phyloP scores from a whole-genome alignment of 2,329 filamentous ascomycete species.

The Neophaeococcomyces aloes region DNA sequence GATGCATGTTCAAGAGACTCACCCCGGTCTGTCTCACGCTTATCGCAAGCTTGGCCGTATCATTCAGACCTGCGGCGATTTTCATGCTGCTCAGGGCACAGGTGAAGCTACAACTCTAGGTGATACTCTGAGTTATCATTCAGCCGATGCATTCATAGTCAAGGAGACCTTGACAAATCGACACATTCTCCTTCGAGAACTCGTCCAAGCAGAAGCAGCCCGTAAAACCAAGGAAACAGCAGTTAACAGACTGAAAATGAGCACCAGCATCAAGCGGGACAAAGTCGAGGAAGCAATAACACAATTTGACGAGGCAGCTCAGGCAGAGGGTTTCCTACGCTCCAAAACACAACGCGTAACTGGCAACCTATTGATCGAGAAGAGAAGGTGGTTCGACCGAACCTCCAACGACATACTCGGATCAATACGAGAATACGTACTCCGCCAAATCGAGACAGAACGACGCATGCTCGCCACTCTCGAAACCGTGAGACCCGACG shows the following conservation, averaged over 20 bases:
- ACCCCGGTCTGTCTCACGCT: slow-evolving; percentile 74
- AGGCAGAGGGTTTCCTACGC: slow-evolving; percentile 67
- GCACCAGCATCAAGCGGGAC: slow-evolving; percentile 75
- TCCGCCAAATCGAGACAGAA: slow-evolving; percentile 92
- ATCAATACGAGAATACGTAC: slow-evolving; percentile 81
- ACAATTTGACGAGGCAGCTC: slow-evolving; percentile 75
- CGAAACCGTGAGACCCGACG: slow-evolving; percentile 87
- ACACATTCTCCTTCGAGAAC: slow-evolving; percentile 87
- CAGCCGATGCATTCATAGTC: slow-evolving; percentile 89
- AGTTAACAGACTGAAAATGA: slow-evolving; percentile 78
- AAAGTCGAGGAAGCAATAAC: slow-evolving; percentile 98
- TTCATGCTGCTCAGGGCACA: slow-evolving; percentile 89
- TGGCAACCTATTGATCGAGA: slow-evolving; percentile 75
- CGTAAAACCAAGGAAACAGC: slow-evolving; percentile 74
- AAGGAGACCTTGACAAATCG: slow-evolving; percentile 97
- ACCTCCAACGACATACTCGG: slow-evolving; percentile 74
- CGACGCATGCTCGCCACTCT: slow-evolving; percentile 80
- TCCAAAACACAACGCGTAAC: slow-evolving; percentile 86
- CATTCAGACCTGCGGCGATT: slow-evolving; percentile 87
- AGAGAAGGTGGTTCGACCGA: slow-evolving; percentile 78
- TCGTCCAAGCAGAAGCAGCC: slow-evolving; percentile 78
- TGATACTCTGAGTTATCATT: slow-evolving; percentile 90
- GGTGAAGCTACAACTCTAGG: slow-evolving; percentile 91
- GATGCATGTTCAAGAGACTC: slow-evolving; percentile 83
- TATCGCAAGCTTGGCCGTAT: slow-evolving; percentile 93